A percentile compares a stretch with the other conserved stretches of the same genome.
phyloP scores from a whole-genome alignment of 495 filamentous ascomycete species.

The Letharia lupina region DNA sequence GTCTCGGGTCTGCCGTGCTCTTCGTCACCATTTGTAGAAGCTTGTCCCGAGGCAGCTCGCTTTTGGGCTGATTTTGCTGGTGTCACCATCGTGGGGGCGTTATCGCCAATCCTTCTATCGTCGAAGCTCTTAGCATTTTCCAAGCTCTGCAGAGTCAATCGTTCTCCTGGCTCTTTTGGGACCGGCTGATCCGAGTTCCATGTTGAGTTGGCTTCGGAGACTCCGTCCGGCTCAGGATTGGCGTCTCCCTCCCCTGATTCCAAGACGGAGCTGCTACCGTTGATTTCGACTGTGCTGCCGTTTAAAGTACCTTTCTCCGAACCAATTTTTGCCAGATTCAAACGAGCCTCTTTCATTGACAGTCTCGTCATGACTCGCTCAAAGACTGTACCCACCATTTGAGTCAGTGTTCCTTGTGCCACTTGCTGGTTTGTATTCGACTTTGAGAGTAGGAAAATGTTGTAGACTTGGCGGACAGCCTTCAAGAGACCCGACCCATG shows the following conservation, averaged over 20 bases:
- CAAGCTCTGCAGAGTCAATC: slow-evolving; percentile 90
- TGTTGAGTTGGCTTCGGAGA: slow-evolving; percentile 42
- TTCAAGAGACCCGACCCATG: slow-evolving; percentile 95
- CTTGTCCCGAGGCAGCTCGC: slow-evolving; percentile 48
- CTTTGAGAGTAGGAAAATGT: slow-evolving; percentile 92
- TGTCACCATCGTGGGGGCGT: slow-evolving; percentile 85
- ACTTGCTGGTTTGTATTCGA: slow-evolving; percentile 90
- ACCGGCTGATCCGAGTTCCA: slow-evolving; percentile 46
- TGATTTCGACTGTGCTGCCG: slow-evolving; percentile 22
- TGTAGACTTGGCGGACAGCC: slow-evolving; percentile 97
- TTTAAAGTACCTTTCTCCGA: slow-evolving; percentile 32
- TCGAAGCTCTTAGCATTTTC: slow-evolving; percentile 92
- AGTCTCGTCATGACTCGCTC: slow-evolving; percentile 85
- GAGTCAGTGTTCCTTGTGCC: slow-evolving; percentile 90
- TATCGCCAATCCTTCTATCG: slow-evolving; percentile 81
- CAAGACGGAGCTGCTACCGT: slow-evolving; percentile 20
- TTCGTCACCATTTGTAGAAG: slow-evolving; percentile 40
- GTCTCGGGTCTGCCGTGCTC: slow-evolving; percentile 42
- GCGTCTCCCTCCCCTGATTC: slow-evolving; percentile 32
- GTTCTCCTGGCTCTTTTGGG: slow-evolving; percentile 55
- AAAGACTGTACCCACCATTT: slow-evolving; percentile 98
- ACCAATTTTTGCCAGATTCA: slow-evolving; percentile 34
- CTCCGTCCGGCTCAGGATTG: slow-evolving; percentile 38
- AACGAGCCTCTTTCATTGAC: slow-evolving; percentile 70
- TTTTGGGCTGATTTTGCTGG: slow-evolving; percentile 55